Evolutionary conservation across 148 eudicot genomes (phyloP).

Genomic region (Fallopia convolvulus): DNA sequence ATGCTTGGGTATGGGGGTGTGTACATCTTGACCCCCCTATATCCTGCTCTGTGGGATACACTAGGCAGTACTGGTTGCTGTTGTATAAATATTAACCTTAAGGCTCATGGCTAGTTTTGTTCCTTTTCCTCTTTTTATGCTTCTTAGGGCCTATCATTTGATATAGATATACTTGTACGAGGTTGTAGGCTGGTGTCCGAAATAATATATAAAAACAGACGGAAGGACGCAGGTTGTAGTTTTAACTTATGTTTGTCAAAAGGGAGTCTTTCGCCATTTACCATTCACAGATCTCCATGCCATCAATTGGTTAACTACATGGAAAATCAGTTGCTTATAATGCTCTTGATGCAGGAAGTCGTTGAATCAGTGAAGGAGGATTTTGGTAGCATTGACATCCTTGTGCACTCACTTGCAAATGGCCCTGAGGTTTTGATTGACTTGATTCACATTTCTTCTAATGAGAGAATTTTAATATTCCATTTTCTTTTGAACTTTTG

Average conservation of each 20-base stretch:
- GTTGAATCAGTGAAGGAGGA: constrained; percentile 76
- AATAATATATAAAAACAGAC: not conserved
- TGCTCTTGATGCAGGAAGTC: constrained; percentile 47
- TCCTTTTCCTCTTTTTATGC: not conserved
- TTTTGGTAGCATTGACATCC: constrained; percentile 91
- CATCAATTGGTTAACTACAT: not conserved
- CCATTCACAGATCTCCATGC: not conserved
- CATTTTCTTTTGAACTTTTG: not conserved
- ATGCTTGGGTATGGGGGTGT: no score
- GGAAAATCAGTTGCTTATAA: not conserved
- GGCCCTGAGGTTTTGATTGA: constrained; percentile 71
- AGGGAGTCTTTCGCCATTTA: not conserved
- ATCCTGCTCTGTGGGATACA: no score
- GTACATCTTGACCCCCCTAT: no score
- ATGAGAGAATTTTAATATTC: not conserved
- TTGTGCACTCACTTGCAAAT: constrained; percentile 95
- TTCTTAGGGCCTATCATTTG: not conserved
- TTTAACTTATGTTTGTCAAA: not conserved
- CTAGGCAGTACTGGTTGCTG: no score
- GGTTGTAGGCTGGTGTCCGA: not conserved
- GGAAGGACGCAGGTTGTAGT: not conserved
- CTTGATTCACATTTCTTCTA: not conserved
- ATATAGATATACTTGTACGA: not conserved
- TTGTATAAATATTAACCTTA: no score
- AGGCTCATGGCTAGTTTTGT: not conserved